These are phyloP conservation scores for Pichia sp. DNA, from an alignment of 1,139 yeast species.

Conservation along the genomic window DNA sequence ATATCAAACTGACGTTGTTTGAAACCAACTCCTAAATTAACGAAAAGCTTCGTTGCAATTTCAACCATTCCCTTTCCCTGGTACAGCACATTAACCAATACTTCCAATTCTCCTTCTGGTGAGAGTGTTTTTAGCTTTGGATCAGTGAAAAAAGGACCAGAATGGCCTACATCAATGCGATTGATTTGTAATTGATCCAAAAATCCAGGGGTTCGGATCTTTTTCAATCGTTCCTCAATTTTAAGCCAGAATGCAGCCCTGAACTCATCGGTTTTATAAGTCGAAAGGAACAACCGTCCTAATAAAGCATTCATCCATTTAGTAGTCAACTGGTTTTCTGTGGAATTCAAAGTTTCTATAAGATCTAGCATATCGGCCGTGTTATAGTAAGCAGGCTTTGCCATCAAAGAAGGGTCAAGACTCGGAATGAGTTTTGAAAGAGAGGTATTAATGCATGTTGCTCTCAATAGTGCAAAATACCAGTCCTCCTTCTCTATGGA, in stretches of 20 bases:
- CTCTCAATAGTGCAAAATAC: constrained; percentile 79
- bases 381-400: constrained; percentile 68
- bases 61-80: constrained; percentile 71
- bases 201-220: constrained; percentile 83
- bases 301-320: constrained; percentile 87
- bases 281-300: constrained; percentile 74
- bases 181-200: constrained; percentile 76
- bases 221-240: constrained; percentile 66
- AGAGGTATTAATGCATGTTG: constrained; percentile 44
- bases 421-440: constrained; percentile 21
- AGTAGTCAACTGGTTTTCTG: constrained; percentile 78
- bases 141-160: constrained; percentile 76
- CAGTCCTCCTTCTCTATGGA: constrained; percentile 87
- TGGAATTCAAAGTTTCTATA: constrained; percentile 72
- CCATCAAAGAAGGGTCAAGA: constrained; percentile 51
- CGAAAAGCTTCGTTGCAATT: constrained; percentile 71
- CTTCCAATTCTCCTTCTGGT: constrained; percentile 75
- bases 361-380: constrained; percentile 69
- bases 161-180: constrained; percentile 67
- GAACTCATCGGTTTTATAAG: constrained; percentile 67
- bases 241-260: constrained; percentile 54
- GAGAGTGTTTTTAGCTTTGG: constrained; percentile 67
- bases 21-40: constrained; percentile 71
- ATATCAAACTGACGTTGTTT: constrained; percentile 76
- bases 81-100: constrained; percentile 61